Base-by-base conservation (phyloP, 2,329 filamentous ascomycete genomes). In the Penicillium janthinellum region DNA sequence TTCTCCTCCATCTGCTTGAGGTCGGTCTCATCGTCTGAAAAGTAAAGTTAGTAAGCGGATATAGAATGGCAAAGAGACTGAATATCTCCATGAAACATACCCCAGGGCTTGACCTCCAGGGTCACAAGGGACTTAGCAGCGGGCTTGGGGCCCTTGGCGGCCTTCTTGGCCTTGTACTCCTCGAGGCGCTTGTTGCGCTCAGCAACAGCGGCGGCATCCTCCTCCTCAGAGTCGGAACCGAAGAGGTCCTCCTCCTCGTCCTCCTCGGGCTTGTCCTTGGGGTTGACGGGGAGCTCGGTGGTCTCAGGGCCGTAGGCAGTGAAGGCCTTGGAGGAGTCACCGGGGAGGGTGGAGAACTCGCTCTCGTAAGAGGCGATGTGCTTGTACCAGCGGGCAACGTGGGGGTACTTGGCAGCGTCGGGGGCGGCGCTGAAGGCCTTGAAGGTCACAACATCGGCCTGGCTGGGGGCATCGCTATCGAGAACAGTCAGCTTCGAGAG, bases 381-480 rank as follows among this genome's bases (percentile, higher is more conserved):
- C 88, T 96, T 96, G 88, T 96, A 97, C 95, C 95, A 99, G 81
- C 95, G 90, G 77, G 91, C 92, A 75, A 90, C 92, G 83, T 96
- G 85, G 75, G 94, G 92, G 88, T 90, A 96, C 85, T 96, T 96
- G 79, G 85, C 84, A 73, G 90, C 86, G 70, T 90, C 88, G 72
- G 95, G 95, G 62, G 87, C 81, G 71, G 84, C 81, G 75, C 84
- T 88, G 78, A 97, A 80, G 74, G 90, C 90, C 88, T 98, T 96
- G 90, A 90, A 98, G 83, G 88, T 88, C 80, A 90, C 90, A 74
- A 96, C 94, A 84, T 99, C 95, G 82, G 95, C 95, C 86, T 99
- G 95, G 73, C 91, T 91, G 73, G 93, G 89, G 65, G 79, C 74
- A 76, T 86, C 82, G 74, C 87, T 89, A 48, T 62, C 48, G 41